phyloP scores from a whole-genome alignment of 2,329 filamentous ascomycete genomes.

The Plectosphaerella plurivora region DNA sequence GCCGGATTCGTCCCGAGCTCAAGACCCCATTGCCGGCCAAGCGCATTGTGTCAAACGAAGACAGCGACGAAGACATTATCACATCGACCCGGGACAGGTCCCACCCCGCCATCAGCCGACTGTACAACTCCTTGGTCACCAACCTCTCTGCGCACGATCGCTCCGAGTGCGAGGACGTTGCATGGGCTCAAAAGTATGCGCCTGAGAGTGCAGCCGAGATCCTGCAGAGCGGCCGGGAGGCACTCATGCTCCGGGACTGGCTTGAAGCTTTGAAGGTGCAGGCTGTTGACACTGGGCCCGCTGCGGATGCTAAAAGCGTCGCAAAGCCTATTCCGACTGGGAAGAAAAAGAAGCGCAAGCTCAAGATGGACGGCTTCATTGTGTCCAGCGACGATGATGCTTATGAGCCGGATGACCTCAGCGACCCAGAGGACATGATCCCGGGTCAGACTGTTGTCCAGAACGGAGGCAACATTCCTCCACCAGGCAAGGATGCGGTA shows the following conservation, averaged over 20 bases:
- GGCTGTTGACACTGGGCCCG: slow-evolving; percentile 62
- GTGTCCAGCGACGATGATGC: slow-evolving; percentile 74
- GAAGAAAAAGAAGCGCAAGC: slow-evolving; percentile 60
- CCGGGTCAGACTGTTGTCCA: slow-evolving; percentile 52
- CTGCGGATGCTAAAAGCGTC: slow-evolving; percentile 23
- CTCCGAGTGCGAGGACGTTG: slow-evolving; percentile 65
- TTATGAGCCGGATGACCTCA: slow-evolving; percentile 64
- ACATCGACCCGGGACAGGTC: slow-evolving; percentile 12
- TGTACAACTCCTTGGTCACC: slow-evolving; percentile 56
- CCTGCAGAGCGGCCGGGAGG: slow-evolving; percentile 70
- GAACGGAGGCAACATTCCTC: slow-evolving; percentile 28
- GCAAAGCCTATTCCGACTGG: slow-evolving; percentile 20
- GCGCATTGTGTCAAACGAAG: slow-evolving; percentile 4
- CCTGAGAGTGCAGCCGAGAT: slow-evolving; percentile 66
- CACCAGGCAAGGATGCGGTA: slow-evolving; percentile 33
- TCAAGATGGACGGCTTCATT: slow-evolving; percentile 76
- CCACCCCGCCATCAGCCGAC: slow-evolving; percentile 55
- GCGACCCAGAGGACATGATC: slow-evolving; percentile 51
- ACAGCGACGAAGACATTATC: slow-evolving; percentile 29
- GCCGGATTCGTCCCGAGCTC: slow-evolving; percentile 42
- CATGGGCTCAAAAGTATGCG: slow-evolving; percentile 84
- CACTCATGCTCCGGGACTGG: slow-evolving; percentile 73
- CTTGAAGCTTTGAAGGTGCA: slow-evolving; percentile 70
- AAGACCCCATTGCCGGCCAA: slow-evolving; percentile 19
- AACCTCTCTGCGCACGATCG: slow-evolving; percentile 75